Conservation (phyloP, 345 rosid genomes). For the Psidium friedrichsthalianum region DNA sequence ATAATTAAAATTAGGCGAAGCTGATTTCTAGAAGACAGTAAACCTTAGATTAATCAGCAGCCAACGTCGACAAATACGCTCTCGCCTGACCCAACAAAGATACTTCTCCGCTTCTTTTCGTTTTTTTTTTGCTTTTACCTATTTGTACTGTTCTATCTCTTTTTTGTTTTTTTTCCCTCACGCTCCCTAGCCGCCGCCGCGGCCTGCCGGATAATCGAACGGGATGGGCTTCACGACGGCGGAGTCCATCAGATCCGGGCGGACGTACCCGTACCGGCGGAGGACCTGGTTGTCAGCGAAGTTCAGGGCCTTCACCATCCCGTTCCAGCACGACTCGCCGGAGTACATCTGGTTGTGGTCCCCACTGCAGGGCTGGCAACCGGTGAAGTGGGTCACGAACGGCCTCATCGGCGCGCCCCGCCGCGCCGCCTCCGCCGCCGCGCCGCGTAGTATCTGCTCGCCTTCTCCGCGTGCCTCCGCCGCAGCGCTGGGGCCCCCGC, state of each 20-base stretch:
- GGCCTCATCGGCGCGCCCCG: slow-evolving; percentile 58
- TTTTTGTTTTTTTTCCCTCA: neutral
- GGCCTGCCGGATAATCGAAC: slow-evolving; percentile 61
- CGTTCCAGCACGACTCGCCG: slow-evolving; percentile 66
- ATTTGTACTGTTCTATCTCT: neutral
- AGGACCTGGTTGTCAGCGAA: slow-evolving; percentile 96
- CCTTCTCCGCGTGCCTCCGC: slow-evolving; percentile 84
- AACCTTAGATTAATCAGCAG: neutral
- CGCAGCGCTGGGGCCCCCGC: slow-evolving; percentile 26
- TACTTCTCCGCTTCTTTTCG: neutral
- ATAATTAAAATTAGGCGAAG: neutral
- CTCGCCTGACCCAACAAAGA: neutral
- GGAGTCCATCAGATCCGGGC: slow-evolving; percentile 50
- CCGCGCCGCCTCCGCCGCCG: slow-evolving; percentile 37
- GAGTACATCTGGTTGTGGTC: slow-evolving; percentile 65
- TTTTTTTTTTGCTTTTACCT: neutral
- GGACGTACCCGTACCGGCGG: slow-evolving; percentile 66
- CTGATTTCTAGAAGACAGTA: neutral
- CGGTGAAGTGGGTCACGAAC: slow-evolving; percentile 78
- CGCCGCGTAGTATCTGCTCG: slow-evolving; percentile 62
- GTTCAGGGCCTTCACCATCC: slow-evolving; percentile 78
- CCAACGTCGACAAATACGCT: neutral
- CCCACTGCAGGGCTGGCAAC: slow-evolving; percentile 94
- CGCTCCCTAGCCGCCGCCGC: neutral
- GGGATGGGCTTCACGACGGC: slow-evolving; percentile 42